Conservation (phyloP, 345 rosid species). For the Mangifera indica region DNA sequence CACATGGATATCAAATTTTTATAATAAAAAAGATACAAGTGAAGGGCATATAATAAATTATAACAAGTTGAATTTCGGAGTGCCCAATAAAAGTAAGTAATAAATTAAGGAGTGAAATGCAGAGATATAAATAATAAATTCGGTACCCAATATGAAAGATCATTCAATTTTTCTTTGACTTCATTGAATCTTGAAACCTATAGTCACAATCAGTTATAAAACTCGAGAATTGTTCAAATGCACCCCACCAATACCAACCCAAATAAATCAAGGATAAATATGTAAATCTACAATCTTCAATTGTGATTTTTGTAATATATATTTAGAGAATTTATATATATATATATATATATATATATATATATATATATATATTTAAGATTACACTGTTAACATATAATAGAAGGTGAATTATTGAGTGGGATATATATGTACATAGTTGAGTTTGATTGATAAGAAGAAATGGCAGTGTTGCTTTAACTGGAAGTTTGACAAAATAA, state of each 20-base stretch:
- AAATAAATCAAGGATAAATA: too few relatives aligned
- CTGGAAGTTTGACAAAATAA: background rate
- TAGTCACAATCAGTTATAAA: background rate
- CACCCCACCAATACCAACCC: too few relatives aligned
- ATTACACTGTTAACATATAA: too few relatives aligned
- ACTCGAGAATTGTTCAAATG: background rate
- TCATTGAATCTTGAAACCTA: background rate
- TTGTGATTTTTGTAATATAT: too few relatives aligned
- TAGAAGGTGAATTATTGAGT: background rate
- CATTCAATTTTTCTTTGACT: background rate
- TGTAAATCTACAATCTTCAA: too few relatives aligned
- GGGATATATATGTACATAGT: background rate
- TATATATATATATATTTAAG: too few relatives aligned
- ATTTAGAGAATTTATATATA: too few relatives aligned
- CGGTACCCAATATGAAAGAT: background rate
- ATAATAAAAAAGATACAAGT: too few relatives aligned
- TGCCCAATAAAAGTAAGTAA: constrained; percentile 5
- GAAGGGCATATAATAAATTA: too few relatives aligned
- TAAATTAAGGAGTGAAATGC: background rate
- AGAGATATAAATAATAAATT: background rate
- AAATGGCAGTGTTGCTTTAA: background rate
- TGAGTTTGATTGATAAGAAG: background rate
- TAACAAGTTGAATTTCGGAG: background rate
- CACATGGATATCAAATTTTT: too few relatives aligned
- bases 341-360: too few relatives aligned